Base-by-base conservation (phyloP, 2,329 filamentous ascomycete species). In the Aspergillus fischeri region DNA sequence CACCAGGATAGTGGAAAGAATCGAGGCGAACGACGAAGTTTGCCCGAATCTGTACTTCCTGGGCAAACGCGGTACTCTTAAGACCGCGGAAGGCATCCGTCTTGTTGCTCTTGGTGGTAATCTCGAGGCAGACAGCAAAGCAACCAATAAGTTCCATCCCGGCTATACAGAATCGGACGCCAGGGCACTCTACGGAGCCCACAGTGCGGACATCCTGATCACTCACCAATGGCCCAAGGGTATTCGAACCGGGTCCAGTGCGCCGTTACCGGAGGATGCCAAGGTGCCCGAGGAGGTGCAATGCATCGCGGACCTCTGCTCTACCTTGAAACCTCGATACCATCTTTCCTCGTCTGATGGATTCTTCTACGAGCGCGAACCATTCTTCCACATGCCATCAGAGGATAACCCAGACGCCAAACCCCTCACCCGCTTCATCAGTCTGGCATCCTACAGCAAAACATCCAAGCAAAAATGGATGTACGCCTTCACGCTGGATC, bases 21-120 rank as follows among this genome's bases (percentile, higher is more conserved):
- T 97, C 53, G 83, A 91, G 68, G 82, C 83, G 35, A 85, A 89
- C 60, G 87, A 82, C 60, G 85, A 88, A 67, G 82, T 99, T 20
- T 96, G 92, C 71, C 83, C 88, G n/a, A 97, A 99, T 70, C 83
- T 99, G 10, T 90, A 91, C 74, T 96, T 89, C 67, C 83, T 99
- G 0, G 92, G 90, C 56, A 95, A 94, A 74, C 87, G 91, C 67
- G 91, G 90, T 60, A 87, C 88, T 14, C 88, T 91, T 53, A 97
- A 94, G 72, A 97, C 93, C 0, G 88, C 90, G 0, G 92, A 97
- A 63, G 93, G 92, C 1, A 80, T 97, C 49, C 86, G 89, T 52
- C 92, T 99, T 60, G 90, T 93, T n/a, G 81, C 90, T 0, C 80
- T 99, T 0, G 93, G 93, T 27, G 94, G 94, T 0, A 78, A 81